Conservation (phyloP, 163 green algal species). For the Smithsoniella earleae region DNA sequence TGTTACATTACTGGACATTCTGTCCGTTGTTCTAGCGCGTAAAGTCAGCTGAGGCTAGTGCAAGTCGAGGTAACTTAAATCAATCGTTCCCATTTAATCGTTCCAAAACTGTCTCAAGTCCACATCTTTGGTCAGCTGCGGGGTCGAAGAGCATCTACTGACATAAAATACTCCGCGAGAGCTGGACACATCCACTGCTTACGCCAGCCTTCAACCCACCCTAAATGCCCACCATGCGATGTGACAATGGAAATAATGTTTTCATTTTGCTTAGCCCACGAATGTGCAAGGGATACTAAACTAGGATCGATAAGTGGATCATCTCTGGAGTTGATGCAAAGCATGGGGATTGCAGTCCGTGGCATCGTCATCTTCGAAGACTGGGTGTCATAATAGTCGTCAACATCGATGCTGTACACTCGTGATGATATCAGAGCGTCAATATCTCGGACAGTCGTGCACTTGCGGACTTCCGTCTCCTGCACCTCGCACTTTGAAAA, state of each 20-base stretch:
- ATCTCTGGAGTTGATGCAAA: conserved; percentile 16
- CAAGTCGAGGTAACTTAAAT: no score
- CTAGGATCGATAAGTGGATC: conserved; percentile 18
- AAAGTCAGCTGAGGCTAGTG: no score
- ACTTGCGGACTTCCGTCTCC: not conserved
- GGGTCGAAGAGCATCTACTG: conserved; percentile 20
- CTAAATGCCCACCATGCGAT: conserved; percentile 1
- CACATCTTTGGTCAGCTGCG: no score
- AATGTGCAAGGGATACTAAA: not conserved
- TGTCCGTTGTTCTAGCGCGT: no score
- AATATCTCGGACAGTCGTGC: not conserved
- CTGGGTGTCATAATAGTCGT: conserved; percentile 20
- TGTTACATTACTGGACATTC: no score
- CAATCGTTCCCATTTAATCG: no score
- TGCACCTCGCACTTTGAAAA: not conserved
- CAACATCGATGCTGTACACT: conserved; percentile 4
- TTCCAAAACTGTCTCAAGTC: no score
- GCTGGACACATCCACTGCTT: conserved; percentile 23
- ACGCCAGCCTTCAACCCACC: conserved; percentile 6
- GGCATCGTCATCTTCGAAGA: not conserved
- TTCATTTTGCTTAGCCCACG: not conserved
- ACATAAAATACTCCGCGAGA: conserved; percentile 14
- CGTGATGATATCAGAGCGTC: conserved; percentile 4
- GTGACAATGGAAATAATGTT: conserved; percentile 20
- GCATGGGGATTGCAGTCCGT: not conserved